phyloP scores from a whole-genome alignment of 2,329 filamentous ascomycete genomes.

The Aspergillus texensis region DNA sequence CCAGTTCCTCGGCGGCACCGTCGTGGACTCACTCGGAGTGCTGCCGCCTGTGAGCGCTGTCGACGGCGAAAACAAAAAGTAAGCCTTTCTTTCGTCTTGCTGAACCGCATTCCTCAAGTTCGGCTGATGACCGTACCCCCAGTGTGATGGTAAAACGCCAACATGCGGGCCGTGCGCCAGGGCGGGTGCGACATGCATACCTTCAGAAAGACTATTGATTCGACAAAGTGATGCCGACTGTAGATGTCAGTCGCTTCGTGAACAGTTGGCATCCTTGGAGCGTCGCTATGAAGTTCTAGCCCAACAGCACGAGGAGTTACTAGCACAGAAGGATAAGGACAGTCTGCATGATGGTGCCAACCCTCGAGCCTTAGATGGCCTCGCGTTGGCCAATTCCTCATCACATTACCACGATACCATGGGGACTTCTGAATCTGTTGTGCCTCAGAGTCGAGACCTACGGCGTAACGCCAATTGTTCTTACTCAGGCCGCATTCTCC shows the following conservation, averaged over 20 bases:
- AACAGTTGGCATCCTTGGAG: no score
- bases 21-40: slow-evolving; percentile 28
- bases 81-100: not conserved
- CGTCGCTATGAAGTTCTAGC: no score
- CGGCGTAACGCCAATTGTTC: no score
- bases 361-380: not conserved
- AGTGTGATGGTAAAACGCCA: slow-evolving; percentile 10
- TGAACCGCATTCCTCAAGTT: not conserved
- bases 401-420: no score
- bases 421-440: no score
- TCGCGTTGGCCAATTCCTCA: not conserved
- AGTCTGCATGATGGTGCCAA: not conserved
- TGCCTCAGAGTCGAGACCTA: no score
- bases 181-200: slow-evolving; percentile 4
- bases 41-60: slow-evolving; percentile 24
- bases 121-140: not conserved
- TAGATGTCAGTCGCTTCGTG: no score
- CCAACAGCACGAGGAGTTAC: no score
- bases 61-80: slow-evolving; percentile 17
- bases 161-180: slow-evolving; percentile 3
- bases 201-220: not conserved
- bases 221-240: no score
- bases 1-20: slow-evolving; percentile 16
- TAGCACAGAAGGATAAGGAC: not conserved
- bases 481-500: no score